Base-by-base conservation (phyloP, 805 yeast species). In the Cyberlindnera mrakii region DNA sequence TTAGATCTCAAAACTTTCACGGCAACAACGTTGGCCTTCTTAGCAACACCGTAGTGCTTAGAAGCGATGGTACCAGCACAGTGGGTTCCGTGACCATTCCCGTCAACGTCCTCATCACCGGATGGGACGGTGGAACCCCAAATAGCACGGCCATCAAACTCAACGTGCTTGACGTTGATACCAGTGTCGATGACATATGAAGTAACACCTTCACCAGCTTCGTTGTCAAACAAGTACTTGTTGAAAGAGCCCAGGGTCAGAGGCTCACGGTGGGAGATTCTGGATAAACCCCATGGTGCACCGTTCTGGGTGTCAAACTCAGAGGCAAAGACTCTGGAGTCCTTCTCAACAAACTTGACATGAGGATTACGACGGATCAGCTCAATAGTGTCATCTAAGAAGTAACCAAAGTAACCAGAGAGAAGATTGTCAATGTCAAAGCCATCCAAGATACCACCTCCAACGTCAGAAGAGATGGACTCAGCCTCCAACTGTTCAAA, bases 11-110 rank as follows among this genome's bases (percentile, higher is more conserved):
- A 72, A 9, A 87, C 96, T 63, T 87, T 86, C 47, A 87, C 85
- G 27, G 95, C 95, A 54, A 84, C 88, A 43, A 87, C 64, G 17
- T 80, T 71, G 9, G 90, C 93, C 41, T 77, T 71, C 66, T 88
- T 87, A 44, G 96, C 90, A 43, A 87, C 86, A 68, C 96, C 96
- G 51, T 82, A 86, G 41, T 77, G 69, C 47, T 71, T 71, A 18
- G 93, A 84, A 40, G 82, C 96, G 56, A 90, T 86, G 30, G 95
- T 88, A 66, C 96, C 97, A n/a, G 96, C 96, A 69, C 95, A 87
- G 60, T 89, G 97, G 37, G 96, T 87, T 58, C 97, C 97, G 66
- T 89, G 97, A 40, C 96, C 97, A 57, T 86, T 85, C 41, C 88
- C 93, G 62, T 90, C 96, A 35, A 71, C 57, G 52, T 82, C 88